These are phyloP conservation scores for Talaromyces sp. DNA, from an alignment of 2,329 filamentous ascomycete species.

Conservation along the genomic window DNA sequence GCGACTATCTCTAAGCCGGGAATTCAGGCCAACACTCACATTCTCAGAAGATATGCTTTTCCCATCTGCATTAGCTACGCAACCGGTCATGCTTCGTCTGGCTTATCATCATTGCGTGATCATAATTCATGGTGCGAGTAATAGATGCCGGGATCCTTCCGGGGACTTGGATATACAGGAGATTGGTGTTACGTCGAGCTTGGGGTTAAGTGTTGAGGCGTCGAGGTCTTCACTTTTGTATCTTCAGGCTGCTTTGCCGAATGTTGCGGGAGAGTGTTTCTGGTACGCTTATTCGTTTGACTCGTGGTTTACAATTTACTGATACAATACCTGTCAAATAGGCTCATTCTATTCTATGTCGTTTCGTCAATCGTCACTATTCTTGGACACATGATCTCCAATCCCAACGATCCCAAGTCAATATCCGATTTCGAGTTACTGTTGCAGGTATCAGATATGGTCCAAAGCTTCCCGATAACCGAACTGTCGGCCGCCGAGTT, in stretches of 20 bases:
- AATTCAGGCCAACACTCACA: background rate
- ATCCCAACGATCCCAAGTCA: background rate
- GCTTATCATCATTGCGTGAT: background rate
- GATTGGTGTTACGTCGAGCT: background rate
- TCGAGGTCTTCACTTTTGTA: background rate
- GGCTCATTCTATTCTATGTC: background rate
- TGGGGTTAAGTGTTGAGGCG: background rate
- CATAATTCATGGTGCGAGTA: background rate
- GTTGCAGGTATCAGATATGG: background rate
- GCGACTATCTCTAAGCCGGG: background rate
- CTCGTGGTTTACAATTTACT: background rate
- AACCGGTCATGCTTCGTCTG: background rate
- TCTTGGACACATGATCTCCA: background rate
- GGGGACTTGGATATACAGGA: background rate
- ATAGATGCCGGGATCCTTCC: background rate
- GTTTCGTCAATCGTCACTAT: background rate
- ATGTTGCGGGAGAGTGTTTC: background rate
- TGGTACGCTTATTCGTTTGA: background rate
- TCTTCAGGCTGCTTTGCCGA: background rate
- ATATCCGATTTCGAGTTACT: background rate
- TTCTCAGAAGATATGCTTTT: background rate
- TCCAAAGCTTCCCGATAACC: background rate
- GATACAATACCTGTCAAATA: background rate
- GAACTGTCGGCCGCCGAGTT: background rate
- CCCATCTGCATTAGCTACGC: background rate